Base-by-base conservation (phyloP, 495 filamentous ascomycete genomes). In the Hypomontagnella submonticulosa region DNA sequence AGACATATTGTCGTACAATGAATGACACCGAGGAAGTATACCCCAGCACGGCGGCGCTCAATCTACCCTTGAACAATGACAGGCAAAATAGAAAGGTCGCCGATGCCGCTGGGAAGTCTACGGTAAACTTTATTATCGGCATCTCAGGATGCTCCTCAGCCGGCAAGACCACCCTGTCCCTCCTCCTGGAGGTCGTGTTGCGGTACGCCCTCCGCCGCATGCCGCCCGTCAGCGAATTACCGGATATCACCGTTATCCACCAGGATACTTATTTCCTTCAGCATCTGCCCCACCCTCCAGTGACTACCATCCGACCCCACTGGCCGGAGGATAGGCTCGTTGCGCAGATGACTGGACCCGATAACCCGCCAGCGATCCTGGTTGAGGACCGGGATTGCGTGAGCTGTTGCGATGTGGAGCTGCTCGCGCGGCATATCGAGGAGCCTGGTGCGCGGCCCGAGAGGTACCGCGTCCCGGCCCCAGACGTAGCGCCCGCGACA, bases 131-230 rank as follows among this genome's bases (percentile, higher is more conserved):
- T 30, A 27, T 63, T 37, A 56, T 63, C 32, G 40, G 40, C 13
- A 61, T 53, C 12, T 16, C 40, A 4, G 58, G 58, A 1, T 46
- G 38, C 20, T 18, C 58, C 1, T 61, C 58, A 10, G 37, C 57
- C 32, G 57, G 47, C 0, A 61, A 61, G 38, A 61, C 57, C 23
- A 58, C 55, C 0, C 55, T 58, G 3, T 32, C 55, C 3, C 41
- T 58, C 18, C 42, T 58, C 55, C 55, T 58, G 13, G 57, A 51
- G 20, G 18, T 30, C n/a, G 30, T 44, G 12, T 15, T 51, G 3
- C 36, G 32, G 19, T 16, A 44, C 43, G 36, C 37, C 9, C n/a
- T 61, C 32, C 37, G 37, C 9, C 37, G 27, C n/a, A n/a, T 16
- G 1, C 15, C 16, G 3, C 19, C 44, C 20, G 9, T 1, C 20